Conservation (phyloP, 345 rosid genomes). For the Barbarea vulgaris region DNA sequence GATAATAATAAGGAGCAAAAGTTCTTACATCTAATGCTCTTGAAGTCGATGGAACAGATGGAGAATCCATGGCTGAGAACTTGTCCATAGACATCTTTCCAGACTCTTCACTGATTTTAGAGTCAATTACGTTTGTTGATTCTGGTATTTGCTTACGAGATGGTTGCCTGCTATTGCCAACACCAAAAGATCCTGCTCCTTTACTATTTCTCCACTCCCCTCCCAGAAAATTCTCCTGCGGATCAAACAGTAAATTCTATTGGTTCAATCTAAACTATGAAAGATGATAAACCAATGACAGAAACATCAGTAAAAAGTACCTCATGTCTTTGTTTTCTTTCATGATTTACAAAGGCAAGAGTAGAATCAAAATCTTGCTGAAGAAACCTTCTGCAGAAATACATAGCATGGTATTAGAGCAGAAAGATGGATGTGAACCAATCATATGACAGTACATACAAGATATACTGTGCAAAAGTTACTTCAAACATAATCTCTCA, state of each 20-base stretch:
- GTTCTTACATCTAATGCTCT: slow-evolving; percentile 73
- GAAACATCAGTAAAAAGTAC: slow-evolving; percentile 41
- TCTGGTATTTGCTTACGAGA: slow-evolving; percentile 68
- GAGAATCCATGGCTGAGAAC: slow-evolving; percentile 65
- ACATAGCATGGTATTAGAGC: slow-evolving; percentile 16
- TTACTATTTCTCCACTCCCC: slow-evolving; percentile 74
- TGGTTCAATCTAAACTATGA: not conserved
- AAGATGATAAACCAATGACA: slow-evolving; percentile 23
- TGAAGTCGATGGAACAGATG: slow-evolving; percentile 72
- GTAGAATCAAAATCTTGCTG: slow-evolving; percentile 94
- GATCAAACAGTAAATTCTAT: slow-evolving; percentile 17
- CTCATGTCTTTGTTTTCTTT: slow-evolving; percentile 89
- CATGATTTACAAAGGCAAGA: slow-evolving; percentile 86
- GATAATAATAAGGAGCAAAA: not conserved
- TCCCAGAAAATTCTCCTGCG: slow-evolving; percentile 68
- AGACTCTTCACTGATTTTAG: slow-evolving; percentile 74
- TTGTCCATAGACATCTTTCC: slow-evolving; percentile 68
- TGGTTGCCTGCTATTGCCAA: slow-evolving; percentile 74
- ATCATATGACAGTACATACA: slow-evolving; percentile 10
- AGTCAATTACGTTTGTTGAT: slow-evolving; percentile 61
- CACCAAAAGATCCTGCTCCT: slow-evolving; percentile 64
- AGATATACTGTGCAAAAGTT: slow-evolving; percentile 5
- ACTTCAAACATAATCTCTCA: slow-evolving; percentile 5
- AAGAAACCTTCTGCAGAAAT: slow-evolving; percentile 75
- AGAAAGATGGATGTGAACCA: slow-evolving; percentile 19